Percentiles rank a stretch among this genome's conserved stretches.
Conservation (phyloP, 768 basidiomycete genomes). For the Cyathus striatus region DNA sequence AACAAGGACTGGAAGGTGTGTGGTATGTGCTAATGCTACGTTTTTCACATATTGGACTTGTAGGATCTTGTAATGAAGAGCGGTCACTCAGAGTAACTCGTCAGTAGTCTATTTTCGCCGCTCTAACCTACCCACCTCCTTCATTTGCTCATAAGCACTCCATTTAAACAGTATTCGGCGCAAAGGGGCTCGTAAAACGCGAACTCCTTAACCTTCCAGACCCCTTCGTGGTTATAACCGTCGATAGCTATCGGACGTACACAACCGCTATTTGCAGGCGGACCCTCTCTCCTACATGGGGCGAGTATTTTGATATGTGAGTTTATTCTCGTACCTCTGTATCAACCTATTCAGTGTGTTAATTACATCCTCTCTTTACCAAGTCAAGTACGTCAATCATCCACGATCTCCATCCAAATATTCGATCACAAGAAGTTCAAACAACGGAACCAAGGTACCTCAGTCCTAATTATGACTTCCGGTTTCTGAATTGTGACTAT, state of each 20-base stretch:
- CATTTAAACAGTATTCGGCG: conserved; percentile 70
- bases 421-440: conserved; percentile 90
- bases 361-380: conserved; percentile 7
- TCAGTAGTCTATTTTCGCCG: too few species aligned
- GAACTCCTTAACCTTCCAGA: conserved; percentile 81
- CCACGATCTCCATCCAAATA: conserved; percentile 77
- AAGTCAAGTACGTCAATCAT: conserved; percentile 57
- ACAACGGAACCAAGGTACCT: conserved; percentile 84
- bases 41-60: too few species aligned
- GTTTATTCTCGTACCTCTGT: too few species aligned
- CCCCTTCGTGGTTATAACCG: conserved; percentile 84
- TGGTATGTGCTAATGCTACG: too few species aligned
- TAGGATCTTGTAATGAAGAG: too few species aligned
- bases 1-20: too few species aligned
- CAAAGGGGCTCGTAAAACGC: conserved; percentile 68
- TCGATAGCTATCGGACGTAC: conserved; percentile 79
- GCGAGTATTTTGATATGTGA: conserved; percentile 82
- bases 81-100: too few species aligned
- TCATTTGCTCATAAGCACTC: conserved; percentile 3
- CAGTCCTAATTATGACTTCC: conserved; percentile 20
- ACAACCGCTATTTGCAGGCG: conserved; percentile 71
- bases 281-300: conserved; percentile 73
- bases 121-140: neutral
- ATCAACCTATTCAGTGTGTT: conserved; percentile 6
- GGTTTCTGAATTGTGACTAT: conserved; percentile 2